These are phyloP conservation scores for Amanita exitialis DNA, from an alignment of 768 basidiomycete genomes.

Conservation along the genomic window DNA sequence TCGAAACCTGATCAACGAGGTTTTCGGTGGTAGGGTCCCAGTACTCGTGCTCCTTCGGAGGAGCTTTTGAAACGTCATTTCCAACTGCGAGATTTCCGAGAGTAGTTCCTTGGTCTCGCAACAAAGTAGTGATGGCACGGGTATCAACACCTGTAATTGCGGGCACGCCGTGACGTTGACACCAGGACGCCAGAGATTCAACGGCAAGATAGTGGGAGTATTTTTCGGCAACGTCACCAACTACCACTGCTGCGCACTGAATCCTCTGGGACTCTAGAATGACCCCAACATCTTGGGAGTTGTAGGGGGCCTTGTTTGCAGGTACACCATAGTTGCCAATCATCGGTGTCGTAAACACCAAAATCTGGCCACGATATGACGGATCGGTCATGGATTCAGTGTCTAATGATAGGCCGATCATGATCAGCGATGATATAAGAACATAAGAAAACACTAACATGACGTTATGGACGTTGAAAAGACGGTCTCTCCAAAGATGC, in stretches of 20 bases:
- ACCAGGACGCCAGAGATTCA: constrained; percentile 91
- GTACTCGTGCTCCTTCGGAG: constrained; percentile 62
- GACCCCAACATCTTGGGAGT: constrained; percentile 76
- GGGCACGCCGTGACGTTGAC: constrained; percentile 79
- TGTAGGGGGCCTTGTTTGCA: constrained; percentile 56
- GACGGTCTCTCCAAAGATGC: constrained; percentile 93
- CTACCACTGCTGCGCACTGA: constrained; percentile 88
- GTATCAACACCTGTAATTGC: constrained; percentile 97
- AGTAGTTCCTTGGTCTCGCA: constrained; percentile 96
- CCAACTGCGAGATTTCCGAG: constrained; percentile 88
- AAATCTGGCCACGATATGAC: constrained; percentile 94
- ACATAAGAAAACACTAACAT: constrained; percentile 41
- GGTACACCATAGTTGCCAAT: constrained; percentile 99
- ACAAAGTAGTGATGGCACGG: constrained; percentile 85
- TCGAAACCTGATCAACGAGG: constrained; percentile 89
- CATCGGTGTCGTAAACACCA: constrained; percentile 97
- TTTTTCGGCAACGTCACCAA: constrained; percentile 89
- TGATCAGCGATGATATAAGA: neutral
- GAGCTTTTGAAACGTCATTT: constrained; percentile 45
- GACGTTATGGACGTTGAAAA: constrained; percentile 99
- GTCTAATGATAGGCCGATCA: constrained; percentile 37
- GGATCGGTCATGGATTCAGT: constrained; percentile 99
- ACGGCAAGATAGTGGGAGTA: constrained; percentile 93
- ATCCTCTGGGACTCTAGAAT: constrained; percentile 83
- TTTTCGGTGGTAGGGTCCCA: constrained; percentile 93